These are phyloP conservation scores for Angophora floribunda DNA, from an alignment of 345 rosid species.

Conservation along the genomic window DNA sequence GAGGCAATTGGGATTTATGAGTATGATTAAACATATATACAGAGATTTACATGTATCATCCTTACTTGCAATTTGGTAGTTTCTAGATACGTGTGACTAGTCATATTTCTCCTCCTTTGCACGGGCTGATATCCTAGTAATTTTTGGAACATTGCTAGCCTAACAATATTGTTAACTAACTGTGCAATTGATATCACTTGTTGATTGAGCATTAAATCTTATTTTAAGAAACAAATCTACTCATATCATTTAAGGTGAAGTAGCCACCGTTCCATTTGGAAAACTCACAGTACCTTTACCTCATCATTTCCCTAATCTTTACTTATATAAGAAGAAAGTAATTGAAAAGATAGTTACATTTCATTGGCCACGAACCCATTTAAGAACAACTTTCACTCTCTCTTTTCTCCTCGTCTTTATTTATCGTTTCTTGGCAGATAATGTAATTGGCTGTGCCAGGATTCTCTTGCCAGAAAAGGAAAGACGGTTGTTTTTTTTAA, in stretches of 20 bases:
- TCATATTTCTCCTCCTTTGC: too few species aligned
- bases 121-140: not conserved
- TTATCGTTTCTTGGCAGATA: not conserved
- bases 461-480: not conserved
- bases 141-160: too few species aligned
- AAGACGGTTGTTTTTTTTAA: not conserved
- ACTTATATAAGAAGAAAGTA: not conserved
- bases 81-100: too few species aligned
- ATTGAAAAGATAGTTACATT: not conserved
- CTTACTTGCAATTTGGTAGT: too few species aligned
- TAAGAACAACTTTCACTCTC: not conserved
- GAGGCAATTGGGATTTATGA: not conserved
- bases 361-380: not conserved
- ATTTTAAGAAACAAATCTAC: too few species aligned
- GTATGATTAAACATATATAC: not conserved
- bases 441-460: not conserved
- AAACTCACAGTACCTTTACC: accelerated
- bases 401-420: not conserved
- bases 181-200: too few species aligned
- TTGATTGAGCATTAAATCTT: too few species aligned
- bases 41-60: too few species aligned
- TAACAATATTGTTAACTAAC: too few species aligned
- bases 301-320: too few species aligned
- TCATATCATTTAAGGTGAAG: too few species aligned
- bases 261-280: too few species aligned